These are phyloP conservation scores for Batrachochytrium dendrobatidis DNA, from an alignment of 371 early-diverging fungal species.

Conservation along the genomic window DNA sequence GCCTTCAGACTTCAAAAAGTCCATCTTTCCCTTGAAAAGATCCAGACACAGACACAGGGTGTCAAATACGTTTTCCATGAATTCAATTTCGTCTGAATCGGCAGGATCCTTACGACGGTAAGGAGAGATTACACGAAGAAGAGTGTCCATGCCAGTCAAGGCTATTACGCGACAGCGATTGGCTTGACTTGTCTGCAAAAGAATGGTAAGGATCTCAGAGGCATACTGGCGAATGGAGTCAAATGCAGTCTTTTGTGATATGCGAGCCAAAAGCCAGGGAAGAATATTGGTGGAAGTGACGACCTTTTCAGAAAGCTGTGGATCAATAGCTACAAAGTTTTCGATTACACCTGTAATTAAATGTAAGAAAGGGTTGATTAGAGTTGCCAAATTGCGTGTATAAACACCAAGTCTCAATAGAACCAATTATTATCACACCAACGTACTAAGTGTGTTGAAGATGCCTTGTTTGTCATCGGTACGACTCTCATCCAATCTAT, in stretches of 20 bases:
- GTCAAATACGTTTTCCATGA: conserved; percentile 86
- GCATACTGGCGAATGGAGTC: conserved; percentile 71
- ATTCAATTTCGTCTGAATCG: conserved; percentile 77
- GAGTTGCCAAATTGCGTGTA: conserved; percentile 1
- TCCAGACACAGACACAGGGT: conserved; percentile 53
- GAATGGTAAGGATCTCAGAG: conserved; percentile 75
- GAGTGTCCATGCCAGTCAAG: conserved; percentile 62
- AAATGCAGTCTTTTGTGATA: conserved; percentile 35
- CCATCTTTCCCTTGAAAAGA: conserved; percentile 48
- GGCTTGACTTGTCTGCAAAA: conserved; percentile 52
- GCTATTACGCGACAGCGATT: conserved; percentile 58
- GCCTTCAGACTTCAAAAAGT: conserved; percentile 78
- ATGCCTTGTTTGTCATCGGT: conserved; percentile 78
- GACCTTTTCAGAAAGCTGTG: conserved; percentile 55
- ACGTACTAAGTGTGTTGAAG: conserved; percentile 64
- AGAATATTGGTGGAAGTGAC: conserved; percentile 57
- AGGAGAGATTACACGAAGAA: conserved; percentile 43
- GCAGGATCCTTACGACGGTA: conserved; percentile 73
- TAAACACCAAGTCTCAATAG: neutral
- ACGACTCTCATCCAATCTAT: conserved; percentile 63
- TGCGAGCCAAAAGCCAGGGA: conserved; percentile 65
- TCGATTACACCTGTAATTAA: conserved; percentile 62
- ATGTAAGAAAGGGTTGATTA: conserved; percentile 1
- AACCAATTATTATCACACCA: neutral
- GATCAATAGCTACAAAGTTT: conserved; percentile 70